Conservation (phyloP, 129 eudicot genomes). For the Saposhnikovia divaricata region DNA sequence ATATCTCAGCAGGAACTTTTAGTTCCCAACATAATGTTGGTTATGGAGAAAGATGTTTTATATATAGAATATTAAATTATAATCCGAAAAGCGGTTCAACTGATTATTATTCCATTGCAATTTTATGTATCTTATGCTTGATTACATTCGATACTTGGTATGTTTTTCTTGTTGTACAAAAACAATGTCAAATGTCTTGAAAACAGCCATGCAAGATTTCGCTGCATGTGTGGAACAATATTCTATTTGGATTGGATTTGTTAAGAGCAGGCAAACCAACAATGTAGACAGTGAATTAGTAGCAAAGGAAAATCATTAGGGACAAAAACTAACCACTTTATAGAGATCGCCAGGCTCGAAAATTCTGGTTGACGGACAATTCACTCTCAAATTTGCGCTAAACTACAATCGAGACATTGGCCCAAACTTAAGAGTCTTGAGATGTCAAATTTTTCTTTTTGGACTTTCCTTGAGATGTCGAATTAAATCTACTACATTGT, state of each 20-base stretch:
- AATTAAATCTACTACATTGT: no score
- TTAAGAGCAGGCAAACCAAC: not conserved
- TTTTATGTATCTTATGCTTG: not conserved
- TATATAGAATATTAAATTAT: not conserved
- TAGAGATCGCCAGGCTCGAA: no score
- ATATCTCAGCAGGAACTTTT: not conserved
- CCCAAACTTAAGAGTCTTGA: no score
- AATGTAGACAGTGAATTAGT: not conserved
- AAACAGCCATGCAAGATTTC: not conserved
- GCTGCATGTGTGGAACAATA: not conserved
- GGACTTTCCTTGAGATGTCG: no score
- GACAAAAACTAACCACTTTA: no score
- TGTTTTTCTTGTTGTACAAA: slow-evolving; percentile 2
- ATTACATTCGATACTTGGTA: not conserved
- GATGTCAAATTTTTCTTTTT: no score
- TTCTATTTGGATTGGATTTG: not conserved
- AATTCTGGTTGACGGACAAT: no score
- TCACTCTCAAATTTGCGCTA: no score
- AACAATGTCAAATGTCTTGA: not conserved
- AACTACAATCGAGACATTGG: no score
- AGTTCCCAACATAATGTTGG: not conserved
- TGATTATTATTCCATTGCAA: not conserved
- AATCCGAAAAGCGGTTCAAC: not conserved
- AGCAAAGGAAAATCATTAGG: not conserved
- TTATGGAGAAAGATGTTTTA: not conserved